A percentile compares a stretch with the other conserved stretches of the same genome.
These are phyloP conservation scores for Botrytis aclada DNA, from an alignment of 2,329 filamentous ascomycete genomes.

Conservation along the genomic window DNA sequence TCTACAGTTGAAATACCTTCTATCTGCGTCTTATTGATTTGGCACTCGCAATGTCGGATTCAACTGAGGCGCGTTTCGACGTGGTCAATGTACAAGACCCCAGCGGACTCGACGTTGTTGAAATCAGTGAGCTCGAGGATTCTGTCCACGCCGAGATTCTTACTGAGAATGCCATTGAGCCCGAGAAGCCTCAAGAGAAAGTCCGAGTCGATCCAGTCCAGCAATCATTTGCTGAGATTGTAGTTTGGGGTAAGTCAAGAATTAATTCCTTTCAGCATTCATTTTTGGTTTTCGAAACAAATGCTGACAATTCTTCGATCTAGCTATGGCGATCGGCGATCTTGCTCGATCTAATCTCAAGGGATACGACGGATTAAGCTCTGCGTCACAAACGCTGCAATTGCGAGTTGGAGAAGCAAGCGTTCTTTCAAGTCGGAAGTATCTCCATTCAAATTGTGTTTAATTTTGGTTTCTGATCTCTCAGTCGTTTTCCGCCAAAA, in stretches of 20 bases:
- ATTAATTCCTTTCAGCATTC: no score
- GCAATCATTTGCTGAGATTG: accelerated
- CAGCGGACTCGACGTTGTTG: no score
- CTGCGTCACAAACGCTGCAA: not conserved
- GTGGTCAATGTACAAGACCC: no score
- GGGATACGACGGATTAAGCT: not conserved
- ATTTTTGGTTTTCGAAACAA: not conserved
- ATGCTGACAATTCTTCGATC: not conserved
- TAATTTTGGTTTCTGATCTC: not conserved
- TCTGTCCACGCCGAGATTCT: no score
- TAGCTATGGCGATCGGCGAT: not conserved
- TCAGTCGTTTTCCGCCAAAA: not conserved
- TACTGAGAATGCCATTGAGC: no score
- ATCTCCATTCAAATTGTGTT: not conserved
- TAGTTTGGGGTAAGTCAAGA: no score
- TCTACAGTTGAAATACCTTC: not conserved
- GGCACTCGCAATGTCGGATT: no score
- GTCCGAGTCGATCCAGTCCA: no score
- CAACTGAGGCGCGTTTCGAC: no score
- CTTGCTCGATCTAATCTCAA: not conserved
- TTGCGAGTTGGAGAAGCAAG: not conserved
- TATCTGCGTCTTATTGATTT: not conserved
- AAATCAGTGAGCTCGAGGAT: no score
- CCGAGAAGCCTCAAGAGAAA: no score
- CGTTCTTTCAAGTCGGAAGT: not conserved